Base-by-base conservation (phyloP, 192 early-diverging fungal genomes). In the Backusella australiensis region DNA sequence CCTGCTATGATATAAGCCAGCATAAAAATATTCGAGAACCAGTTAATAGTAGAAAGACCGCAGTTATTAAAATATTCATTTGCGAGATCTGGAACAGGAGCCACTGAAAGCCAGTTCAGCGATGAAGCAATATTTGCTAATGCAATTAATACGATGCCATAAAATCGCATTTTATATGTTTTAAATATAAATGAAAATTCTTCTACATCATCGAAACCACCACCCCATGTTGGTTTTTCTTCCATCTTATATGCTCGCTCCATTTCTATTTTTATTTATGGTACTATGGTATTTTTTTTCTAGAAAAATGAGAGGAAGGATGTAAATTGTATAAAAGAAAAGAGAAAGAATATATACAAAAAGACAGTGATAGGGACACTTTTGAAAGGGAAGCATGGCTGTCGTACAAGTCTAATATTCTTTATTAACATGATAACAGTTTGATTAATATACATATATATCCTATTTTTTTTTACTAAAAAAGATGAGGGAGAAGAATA, bases 71-170 rank as follows among this genome's bases (percentile, higher is more conserved):
- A 82, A 42, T 82, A 88, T 36, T 67, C 77, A 26, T 70, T 67
- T 1, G 87, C 82, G 3, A 78, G 73, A 21, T 80, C 74, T 11
- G 84, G 71, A 15, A 83, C 85, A 1, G 87, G 81, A 12, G 85
- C 83, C 35, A 84, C 86, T 12, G 78, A 84, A 41, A 86, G 74
- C 87, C 87, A 88, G 42, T 85, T 83, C 26, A 80, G 21, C 0
- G 84, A 75, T 0, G 84, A 84, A 19, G 78, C 77, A 44, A 85
- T 83, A 36, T 87, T 85, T 23, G 84, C 75, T 14, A 87, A 74
- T 8, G 74, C 56, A 11, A 85, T 82, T 72, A 87, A 76, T 32
- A 81, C 73, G n/a, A 88, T 73, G 34, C 87, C 87, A 36, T 78
- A 77, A 70, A 73, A 88, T 9, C 87, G 83, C 17, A 75, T 71